Percentiles rank a stretch among this genome's conserved stretches.
Evolutionary conservation across 2,329 filamentous ascomycete species (phyloP).

Genomic region (Penicillium janthinellum): DNA sequence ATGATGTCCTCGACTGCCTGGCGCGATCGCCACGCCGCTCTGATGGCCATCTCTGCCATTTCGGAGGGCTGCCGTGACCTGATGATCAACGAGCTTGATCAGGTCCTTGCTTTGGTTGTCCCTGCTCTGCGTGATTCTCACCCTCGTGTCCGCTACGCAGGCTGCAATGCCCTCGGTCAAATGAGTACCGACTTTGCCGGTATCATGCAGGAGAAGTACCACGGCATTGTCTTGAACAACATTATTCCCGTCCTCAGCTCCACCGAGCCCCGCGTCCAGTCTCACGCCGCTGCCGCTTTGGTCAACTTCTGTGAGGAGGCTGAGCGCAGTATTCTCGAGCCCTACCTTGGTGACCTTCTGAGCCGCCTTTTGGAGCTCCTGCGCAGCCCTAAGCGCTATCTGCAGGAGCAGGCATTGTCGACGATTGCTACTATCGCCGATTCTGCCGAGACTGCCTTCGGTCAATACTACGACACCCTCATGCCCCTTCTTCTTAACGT

Average conservation of each 20-base stretch:
- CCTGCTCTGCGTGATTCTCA: slow-evolving; percentile 88
- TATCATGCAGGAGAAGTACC: slow-evolving; percentile 96
- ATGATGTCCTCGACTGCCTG: slow-evolving; percentile 97
- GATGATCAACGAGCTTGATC: slow-evolving; percentile 92
- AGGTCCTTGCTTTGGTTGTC: slow-evolving; percentile 92
- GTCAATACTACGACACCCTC: slow-evolving; percentile 90
- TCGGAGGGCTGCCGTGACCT: slow-evolving; percentile 95
- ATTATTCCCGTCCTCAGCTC: slow-evolving; percentile 92
- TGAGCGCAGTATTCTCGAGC: slow-evolving; percentile 86
- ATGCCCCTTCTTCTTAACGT: slow-evolving; percentile 96
- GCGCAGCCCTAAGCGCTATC: slow-evolving; percentile 89
- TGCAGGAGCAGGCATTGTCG: slow-evolving; percentile 95
- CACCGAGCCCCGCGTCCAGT: slow-evolving; percentile 89
- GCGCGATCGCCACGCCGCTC: slow-evolving; percentile 91
- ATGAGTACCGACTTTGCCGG: slow-evolving; percentile 99
- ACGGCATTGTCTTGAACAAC: slow-evolving; percentile 80
- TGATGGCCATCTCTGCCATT: slow-evolving; percentile 99
- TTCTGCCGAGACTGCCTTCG: slow-evolving; percentile 91
- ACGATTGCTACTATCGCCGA: slow-evolving; percentile 99
- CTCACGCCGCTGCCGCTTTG: slow-evolving; percentile 93
- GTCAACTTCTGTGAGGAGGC: slow-evolving; percentile 99
- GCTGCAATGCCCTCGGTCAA: slow-evolving; percentile 97
- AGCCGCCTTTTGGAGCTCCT: slow-evolving; percentile 83
- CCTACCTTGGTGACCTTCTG: slow-evolving; percentile 86
- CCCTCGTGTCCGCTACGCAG: slow-evolving; percentile 92